These are phyloP conservation scores for Agaricus sinodeliciosus DNA, from an alignment of 768 basidiomycete species.

Conservation along the genomic window DNA sequence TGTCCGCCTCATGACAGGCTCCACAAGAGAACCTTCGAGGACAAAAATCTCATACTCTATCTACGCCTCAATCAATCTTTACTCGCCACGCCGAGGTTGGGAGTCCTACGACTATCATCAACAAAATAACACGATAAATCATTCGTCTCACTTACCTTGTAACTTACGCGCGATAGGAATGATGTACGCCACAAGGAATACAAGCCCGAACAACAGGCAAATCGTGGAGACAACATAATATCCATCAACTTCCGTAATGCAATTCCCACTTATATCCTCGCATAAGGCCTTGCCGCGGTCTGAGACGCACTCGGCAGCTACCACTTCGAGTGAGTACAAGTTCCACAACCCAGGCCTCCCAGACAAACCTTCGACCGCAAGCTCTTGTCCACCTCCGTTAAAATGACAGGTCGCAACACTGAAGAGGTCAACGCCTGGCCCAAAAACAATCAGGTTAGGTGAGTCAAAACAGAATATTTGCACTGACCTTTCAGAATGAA, in stretches of 20 bases:
- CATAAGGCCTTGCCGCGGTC: constrained; percentile 85
- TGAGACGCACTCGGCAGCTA: constrained; percentile 86
- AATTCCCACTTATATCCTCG: constrained; percentile 66
- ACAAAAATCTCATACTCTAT: background rate
- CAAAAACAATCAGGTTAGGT: constrained; percentile 8
- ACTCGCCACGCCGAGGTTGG: constrained; percentile 71
- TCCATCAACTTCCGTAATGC: constrained; percentile 83
- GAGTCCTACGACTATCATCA: constrained; percentile 37
- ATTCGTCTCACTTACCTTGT: constrained; percentile 55
- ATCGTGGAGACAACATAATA: constrained; percentile 80
- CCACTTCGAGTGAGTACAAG: constrained; percentile 12
- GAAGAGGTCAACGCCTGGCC: constrained; percentile 78
- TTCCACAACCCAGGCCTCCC: background rate
- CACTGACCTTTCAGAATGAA: constrained; percentile 82
- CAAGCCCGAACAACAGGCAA: constrained; percentile 74
- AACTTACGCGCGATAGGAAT: constrained; percentile 79
- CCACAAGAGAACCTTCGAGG: background rate
- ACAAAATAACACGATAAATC: background rate
- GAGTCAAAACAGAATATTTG: background rate
- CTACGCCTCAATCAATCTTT: constrained; percentile 32
- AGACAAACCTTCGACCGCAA: constrained; percentile 47
- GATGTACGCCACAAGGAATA: constrained; percentile 70
- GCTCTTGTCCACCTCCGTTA: constrained; percentile 43
- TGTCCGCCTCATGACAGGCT: background rate
- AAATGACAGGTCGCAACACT: constrained; percentile 81